A percentile compares a stretch with the other conserved stretches of the same genome.
phyloP scores from a whole-genome alignment of 208 protist genomes.

The Trypanosoma platydactyli region DNA sequence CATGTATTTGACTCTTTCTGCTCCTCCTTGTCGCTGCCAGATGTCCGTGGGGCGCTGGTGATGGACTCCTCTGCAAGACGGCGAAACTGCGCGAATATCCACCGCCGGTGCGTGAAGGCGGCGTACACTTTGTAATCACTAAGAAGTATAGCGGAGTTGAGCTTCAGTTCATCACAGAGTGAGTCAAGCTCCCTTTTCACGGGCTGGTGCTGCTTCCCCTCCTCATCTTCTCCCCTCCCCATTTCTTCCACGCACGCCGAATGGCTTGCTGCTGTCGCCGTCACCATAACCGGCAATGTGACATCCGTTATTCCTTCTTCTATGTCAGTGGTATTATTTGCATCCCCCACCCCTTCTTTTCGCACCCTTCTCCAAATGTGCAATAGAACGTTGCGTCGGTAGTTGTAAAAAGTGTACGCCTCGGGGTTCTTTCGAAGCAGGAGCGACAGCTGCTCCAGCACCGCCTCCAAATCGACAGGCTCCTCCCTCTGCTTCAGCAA shows the following conservation, averaged over 20 bases:
- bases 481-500: conserved; percentile 32
- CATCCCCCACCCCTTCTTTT: neutral
- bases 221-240: neutral
- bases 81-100: conserved; percentile 65
- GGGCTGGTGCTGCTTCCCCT: neutral
- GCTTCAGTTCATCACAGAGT: conserved; percentile 61
- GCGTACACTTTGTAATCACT: conserved; percentile 85
- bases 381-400: conserved; percentile 44
- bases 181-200: conserved; percentile 17
- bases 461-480: conserved; percentile 29
- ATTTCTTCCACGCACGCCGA: neutral
- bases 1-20: neutral
- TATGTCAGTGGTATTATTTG: neutral
- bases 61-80: conserved; percentile 33
- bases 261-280: neutral
- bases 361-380: conserved; percentile 24
- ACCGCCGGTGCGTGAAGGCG: conserved; percentile 85
- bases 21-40: conserved; percentile 1
- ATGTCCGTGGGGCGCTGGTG: neutral
- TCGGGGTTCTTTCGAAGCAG: conserved; percentile 73
- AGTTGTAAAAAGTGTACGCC: conserved; percentile 86
- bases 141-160: conserved; percentile 61
- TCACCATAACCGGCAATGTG: neutral
- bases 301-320: neutral
- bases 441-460: conserved; percentile 36